These are phyloP conservation scores for Phalaenopsis equestris DNA, from an alignment of 106 monocot genomes.

Conservation along the genomic window DNA sequence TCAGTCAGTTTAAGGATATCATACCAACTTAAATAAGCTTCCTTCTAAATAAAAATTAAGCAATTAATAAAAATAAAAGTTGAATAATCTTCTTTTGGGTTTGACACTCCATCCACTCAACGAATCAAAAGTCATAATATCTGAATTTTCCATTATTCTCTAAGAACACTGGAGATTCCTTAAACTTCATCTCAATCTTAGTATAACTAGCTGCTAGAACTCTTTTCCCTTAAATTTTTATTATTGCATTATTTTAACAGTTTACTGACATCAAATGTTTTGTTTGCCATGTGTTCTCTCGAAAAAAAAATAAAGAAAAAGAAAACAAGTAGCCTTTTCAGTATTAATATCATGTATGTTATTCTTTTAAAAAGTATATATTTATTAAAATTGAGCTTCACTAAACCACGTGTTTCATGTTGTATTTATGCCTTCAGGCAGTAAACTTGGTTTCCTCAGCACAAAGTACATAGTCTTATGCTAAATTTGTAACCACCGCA, in stretches of 20 bases:
- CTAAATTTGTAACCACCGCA: not conserved
- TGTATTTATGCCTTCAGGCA: not conserved
- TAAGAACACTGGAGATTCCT: not conserved
- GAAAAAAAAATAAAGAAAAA: not conserved
- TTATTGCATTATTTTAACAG: not conserved
- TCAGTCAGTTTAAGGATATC: too few relatives aligned
- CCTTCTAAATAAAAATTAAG: too few relatives aligned
- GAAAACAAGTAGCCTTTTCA: not conserved
- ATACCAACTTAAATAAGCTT: too few relatives aligned
- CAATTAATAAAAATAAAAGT: too few relatives aligned
- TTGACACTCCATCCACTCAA: not conserved
- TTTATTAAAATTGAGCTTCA: not conserved
- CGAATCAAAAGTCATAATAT: not conserved
- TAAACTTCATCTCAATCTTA: not conserved
- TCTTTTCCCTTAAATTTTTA: not conserved
- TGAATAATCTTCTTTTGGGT: not conserved
- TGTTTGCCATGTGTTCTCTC: not conserved
- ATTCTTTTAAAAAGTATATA: not conserved
- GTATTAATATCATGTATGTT: slow-evolving; percentile 3
- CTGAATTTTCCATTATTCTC: not conserved
- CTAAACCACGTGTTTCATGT: not conserved
- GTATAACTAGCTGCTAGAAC: not conserved
- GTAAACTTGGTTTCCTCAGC: not conserved
- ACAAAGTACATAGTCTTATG: not conserved
- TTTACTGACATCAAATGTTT: not conserved